Evolutionary conservation across 129 eudicot species (phyloP), one percentile per base, ranked within the genome.

Genomic region (Arctium minus): DNA sequence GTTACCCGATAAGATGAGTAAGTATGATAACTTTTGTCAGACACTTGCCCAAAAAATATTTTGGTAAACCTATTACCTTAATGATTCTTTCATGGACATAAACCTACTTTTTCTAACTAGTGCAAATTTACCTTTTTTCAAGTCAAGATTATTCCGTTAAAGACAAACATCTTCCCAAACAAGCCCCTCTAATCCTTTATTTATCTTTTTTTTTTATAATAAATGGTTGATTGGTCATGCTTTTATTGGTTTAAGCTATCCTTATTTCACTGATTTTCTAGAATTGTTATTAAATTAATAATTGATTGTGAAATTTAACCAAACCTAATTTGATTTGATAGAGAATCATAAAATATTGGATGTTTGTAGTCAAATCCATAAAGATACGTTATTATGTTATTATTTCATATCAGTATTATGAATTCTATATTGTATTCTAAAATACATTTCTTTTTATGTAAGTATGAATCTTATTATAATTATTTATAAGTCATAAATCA

Each of bases 121-220:
- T 10, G 18, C 74, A 38, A 35, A 56, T 15, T 60, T 36, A 37
- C 36, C 32, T 37, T 29, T 17, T 50, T 17, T 39, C 27, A 77
- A 77, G 86, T 83, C 86, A 77, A 83, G 38, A 70, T 83, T 77
- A 50, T 15, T 70, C 79, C 50, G 86, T 84, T 84, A 84, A 83
- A 83, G 86, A 6, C 86, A 83, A 0, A 22, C 79, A 50, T 83
- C 79, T 77, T 53, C 74, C 48, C 35, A 53, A 83, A 70, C 72
- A 83, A 77, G 42, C 38, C 64, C 29, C 30, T 70, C 38, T 77
- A 70, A 76, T 32, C 29, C 36, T 53, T 15, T 72, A 70, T 83
- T 70, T 17, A 17, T 56, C 33, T 27, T 69, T 50, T 10, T 38
- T n/a, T 3, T 69, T 22, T 3, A 77, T 72, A 3, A 39, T 72